phyloP scores from a whole-genome alignment of 1,284 basidiomycete genomes.

The Ceratorhiza oryzae-sativae region DNA sequence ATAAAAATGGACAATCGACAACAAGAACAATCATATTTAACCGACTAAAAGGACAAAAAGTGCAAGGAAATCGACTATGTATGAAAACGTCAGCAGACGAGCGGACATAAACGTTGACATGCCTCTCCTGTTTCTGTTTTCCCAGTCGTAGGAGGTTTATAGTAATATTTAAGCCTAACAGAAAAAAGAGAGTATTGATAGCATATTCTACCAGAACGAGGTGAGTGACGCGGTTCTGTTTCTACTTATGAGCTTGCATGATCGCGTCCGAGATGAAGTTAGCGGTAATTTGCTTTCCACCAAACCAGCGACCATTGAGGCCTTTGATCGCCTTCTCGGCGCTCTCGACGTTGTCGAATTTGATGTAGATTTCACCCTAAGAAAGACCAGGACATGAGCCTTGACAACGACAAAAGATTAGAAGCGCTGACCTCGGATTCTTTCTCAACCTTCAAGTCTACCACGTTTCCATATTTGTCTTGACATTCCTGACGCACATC shows the following conservation, averaged over 20 bases:
- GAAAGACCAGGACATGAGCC: slow-evolving; percentile 6
- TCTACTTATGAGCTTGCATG: slow-evolving; percentile 77
- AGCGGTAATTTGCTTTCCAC: slow-evolving; percentile 85
- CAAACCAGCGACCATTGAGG: slow-evolving; percentile 95
- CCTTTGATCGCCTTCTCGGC: slow-evolving; percentile 87
- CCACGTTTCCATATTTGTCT: slow-evolving; percentile 86
- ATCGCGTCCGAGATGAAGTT: slow-evolving; percentile 89
- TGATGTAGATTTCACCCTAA: slow-evolving; percentile 98
- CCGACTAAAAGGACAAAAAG: slow-evolving; percentile 13
- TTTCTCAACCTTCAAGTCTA: slow-evolving; percentile 90
- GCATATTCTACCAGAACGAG: background rate
- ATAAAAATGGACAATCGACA: background rate
- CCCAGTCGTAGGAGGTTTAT: background rate
- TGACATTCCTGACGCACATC: slow-evolving; percentile 96
- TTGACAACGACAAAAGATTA: background rate
- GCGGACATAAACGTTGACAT: slow-evolving; percentile 25
- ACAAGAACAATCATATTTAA: background rate
- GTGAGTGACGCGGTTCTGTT: background rate
- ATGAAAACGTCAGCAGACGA: slow-evolving; percentile 16
- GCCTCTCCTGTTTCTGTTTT: slow-evolving; percentile 3
- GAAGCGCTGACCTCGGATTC: slow-evolving; percentile 79
- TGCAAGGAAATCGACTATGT: background rate
- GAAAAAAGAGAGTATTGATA: background rate
- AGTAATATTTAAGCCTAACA: background rate
- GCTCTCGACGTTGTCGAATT: slow-evolving; percentile 80